Base-by-base conservation (phyloP, 2,329 filamentous ascomycete genomes). In the Arthrobotrys musiformis region DNA sequence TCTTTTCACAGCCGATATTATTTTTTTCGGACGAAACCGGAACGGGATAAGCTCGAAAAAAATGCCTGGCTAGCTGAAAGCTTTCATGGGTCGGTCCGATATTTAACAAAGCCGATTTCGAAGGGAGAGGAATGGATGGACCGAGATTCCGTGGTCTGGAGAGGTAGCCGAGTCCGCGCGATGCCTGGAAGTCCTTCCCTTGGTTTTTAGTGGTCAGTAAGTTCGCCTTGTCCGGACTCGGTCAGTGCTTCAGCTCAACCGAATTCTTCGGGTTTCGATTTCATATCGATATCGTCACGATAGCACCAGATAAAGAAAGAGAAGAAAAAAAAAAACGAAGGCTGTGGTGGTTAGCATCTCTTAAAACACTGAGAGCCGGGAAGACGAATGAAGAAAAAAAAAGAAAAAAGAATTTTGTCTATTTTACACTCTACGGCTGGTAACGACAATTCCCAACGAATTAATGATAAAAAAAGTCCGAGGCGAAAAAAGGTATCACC, bases 11-110 rank as follows among this genome's bases (percentile, higher is more conserved):
- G 8, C 44, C 44, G 8, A 22, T 17, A 48, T 19, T n/a, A n/a
- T n/a, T 15, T 7, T 30, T 33, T 35, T 76, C 70, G 64, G 72
- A 66, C 72, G 56, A 76, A 70, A 76, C 72, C 64, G 64, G 64
- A 76, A 68, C 24, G 48, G 61, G 35, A 28, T 67, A 58, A 66
- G 62, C 70, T 37, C 56, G 62, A 48, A 62, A 19, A 22, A 3
- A n/a, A 13, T 11, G 30, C 5, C 37, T n/a, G 50, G 22, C 33
- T 44, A 26, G 28, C 13, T 33, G 35, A 35, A 40, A 33, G 7
- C 2, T 13, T 48, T 42, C 46, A 63, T 52, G 52, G 56, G 33
- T 37, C 67, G 46, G 67, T 35, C 68, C 66, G 54, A 61, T 30
- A 61, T 69, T n/a, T 35, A 58, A 46, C 42, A 28, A 35, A 60